Evolutionary conservation across 148 eudicot genomes (phyloP).

Genomic region (Amaranthus hypochondriacus): DNA sequence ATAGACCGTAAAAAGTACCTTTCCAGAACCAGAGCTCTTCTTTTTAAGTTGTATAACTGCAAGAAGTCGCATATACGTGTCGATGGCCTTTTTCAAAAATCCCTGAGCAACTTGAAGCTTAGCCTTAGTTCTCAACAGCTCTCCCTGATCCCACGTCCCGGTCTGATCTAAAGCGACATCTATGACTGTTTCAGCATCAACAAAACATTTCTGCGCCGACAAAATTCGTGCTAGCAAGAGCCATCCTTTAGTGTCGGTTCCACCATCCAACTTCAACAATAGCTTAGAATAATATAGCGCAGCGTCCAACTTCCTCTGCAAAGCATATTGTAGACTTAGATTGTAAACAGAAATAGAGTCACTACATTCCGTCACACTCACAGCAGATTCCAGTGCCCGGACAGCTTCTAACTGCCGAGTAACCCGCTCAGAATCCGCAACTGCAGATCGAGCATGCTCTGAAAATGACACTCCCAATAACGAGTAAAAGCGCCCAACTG

Average conservation of each 20-base stretch:
- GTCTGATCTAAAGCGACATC: conserved; percentile 73
- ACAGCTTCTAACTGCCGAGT: conserved; percentile 47
- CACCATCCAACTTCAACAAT: conserved; percentile 51
- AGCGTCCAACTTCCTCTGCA: conserved; percentile 59
- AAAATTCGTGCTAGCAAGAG: conserved; percentile 56
- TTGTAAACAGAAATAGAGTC: conserved; percentile 44
- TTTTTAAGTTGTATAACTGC: conserved; percentile 54
- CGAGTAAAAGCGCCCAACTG: conserved; percentile 41
- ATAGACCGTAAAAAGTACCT: conserved; percentile 39
- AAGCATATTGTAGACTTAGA: conserved; percentile 58
- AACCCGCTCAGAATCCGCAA: conserved; percentile 46
- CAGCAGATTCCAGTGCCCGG: conserved; percentile 45
- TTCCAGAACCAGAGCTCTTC: conserved; percentile 45
- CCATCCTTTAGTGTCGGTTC: conserved; percentile 49
- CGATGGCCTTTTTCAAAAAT: conserved; percentile 41
- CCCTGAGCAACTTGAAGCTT: conserved; percentile 70
- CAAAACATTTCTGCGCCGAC: conserved; percentile 55
- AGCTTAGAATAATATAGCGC: conserved; percentile 56
- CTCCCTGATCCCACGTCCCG: conserved; percentile 55
- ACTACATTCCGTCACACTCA: conserved; percentile 33
- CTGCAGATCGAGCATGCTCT: conserved; percentile 38
- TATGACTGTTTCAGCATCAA: conserved; percentile 48
- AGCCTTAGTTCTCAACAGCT: conserved; percentile 61
- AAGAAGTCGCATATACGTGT: conserved; percentile 60
- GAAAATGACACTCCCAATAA: conserved; percentile 48